Evolutionary conservation across 176 grass and related monocot species (phyloP).

Genomic region (Avena insularis): DNA sequence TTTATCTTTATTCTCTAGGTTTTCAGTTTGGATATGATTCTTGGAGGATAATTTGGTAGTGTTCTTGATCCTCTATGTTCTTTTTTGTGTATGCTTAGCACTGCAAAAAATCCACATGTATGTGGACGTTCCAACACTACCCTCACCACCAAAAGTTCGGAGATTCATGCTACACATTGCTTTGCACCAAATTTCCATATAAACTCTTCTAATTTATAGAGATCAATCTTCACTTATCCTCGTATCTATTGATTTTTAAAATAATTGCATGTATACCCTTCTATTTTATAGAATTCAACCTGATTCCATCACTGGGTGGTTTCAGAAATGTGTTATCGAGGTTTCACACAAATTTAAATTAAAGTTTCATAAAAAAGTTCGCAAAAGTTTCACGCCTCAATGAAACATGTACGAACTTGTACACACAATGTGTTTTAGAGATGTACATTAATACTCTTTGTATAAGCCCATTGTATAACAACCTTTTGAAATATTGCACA

Average conservation of each 20-base stretch:
- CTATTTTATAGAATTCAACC: not conserved
- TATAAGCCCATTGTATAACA: too few species aligned
- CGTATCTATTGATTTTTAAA: not conserved
- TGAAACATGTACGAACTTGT: too few species aligned
- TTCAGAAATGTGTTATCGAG: not conserved
- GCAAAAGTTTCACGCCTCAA: too few species aligned
- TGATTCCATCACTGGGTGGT: not conserved
- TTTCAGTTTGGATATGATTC: not conserved
- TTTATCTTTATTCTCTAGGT: too few species aligned
- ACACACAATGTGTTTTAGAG: too few species aligned
- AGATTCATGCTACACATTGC: not conserved
- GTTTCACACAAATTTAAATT: not conserved
- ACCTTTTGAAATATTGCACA: too few species aligned
- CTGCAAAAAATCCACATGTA: not conserved
- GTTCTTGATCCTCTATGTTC: not conserved
- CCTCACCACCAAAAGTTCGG: not conserved
- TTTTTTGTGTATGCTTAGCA: not conserved
- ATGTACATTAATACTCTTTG: too few species aligned
- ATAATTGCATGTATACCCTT: not conserved
- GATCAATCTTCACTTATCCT: not conserved
- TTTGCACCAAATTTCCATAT: not conserved
- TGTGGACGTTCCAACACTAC: not conserved
- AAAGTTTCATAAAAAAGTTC: too few species aligned
- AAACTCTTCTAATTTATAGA: not conserved
- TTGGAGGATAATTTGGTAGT: not conserved